These are phyloP conservation scores for Polytrichum formosum DNA, from an alignment of 225 moss, liverwort and hornwort genomes.

Conservation along the genomic window DNA sequence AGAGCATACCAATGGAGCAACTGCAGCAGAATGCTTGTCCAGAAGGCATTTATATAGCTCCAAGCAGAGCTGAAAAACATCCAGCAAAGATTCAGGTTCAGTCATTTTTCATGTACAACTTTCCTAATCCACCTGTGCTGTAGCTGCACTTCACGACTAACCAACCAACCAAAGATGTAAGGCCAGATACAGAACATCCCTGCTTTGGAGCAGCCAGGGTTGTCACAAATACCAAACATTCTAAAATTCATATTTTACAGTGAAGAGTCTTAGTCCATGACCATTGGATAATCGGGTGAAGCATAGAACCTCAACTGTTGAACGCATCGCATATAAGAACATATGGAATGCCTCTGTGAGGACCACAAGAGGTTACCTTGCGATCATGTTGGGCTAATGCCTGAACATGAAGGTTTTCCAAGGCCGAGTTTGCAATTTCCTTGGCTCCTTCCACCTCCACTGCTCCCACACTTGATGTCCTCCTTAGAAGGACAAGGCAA, in stretches of 20 bases:
- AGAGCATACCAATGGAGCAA: constrained; percentile 64
- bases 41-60: constrained; percentile 76
- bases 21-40: constrained; percentile 48
- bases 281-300: too few relatives aligned
- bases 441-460: constrained; percentile 51
- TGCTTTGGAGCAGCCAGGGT: too few relatives aligned
- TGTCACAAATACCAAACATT: too few relatives aligned
- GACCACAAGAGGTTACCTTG: constrained; percentile 34
- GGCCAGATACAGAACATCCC: too few relatives aligned
- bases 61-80: constrained; percentile 64
- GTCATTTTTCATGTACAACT: background rate
- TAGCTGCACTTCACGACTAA: too few relatives aligned
- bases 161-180: too few relatives aligned
- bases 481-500: constrained; percentile 54
- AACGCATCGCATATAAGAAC: too few relatives aligned
- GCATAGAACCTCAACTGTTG: too few relatives aligned
- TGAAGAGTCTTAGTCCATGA: too few relatives aligned
- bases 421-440: constrained; percentile 47
- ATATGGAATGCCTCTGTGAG: too few relatives aligned
- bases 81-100: constrained; percentile 4
- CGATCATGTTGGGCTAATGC: constrained; percentile 68
- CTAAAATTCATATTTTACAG: too few relatives aligned
- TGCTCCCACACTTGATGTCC: constrained; percentile 50
- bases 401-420: constrained; percentile 65
- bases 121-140: background rate